A percentile compares a stretch with the other conserved stretches of the same genome.
These are phyloP conservation scores for Colletotrichum destructivum DNA, from an alignment of 2,329 filamentous ascomycete species.

Conservation along the genomic window DNA sequence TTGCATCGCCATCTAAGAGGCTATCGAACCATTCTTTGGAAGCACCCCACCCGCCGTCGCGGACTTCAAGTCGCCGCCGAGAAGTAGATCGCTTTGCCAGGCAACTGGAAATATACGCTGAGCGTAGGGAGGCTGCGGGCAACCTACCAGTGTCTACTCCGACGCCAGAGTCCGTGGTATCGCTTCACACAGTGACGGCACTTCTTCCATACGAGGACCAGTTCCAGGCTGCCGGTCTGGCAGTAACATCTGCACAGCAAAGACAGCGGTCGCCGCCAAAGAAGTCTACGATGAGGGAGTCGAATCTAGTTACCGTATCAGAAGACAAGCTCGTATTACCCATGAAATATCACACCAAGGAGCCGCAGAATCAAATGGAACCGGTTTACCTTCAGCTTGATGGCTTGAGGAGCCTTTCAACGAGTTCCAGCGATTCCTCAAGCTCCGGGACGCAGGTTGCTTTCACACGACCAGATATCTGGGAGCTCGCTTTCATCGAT, in stretches of 20 bases:
- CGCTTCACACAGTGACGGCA: constrained; percentile 66
- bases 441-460: constrained; percentile 51
- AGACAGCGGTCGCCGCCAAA: constrained; percentile 43
- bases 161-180: constrained; percentile 59
- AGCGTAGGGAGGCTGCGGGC: constrained; percentile 55
- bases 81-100: constrained; percentile 53
- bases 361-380: neutral
- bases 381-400: constrained; percentile 35
- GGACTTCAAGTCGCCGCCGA: constrained; percentile 60
- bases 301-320: neutral
- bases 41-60: constrained; percentile 48
- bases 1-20: constrained; percentile 33
- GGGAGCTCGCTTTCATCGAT: constrained; percentile 53
- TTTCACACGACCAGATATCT: constrained; percentile 50
- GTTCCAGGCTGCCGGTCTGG: constrained; percentile 68
- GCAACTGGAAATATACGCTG: constrained; percentile 40
- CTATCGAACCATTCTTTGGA: constrained; percentile 12
- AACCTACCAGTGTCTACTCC: constrained; percentile 58
- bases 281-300: neutral
- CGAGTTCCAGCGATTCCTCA: constrained; percentile 21
- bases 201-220: constrained; percentile 68
- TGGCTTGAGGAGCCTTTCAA: constrained; percentile 35
- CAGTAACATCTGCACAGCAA: constrained; percentile 69
- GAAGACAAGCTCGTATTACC: constrained; percentile 14
- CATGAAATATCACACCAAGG: constrained; percentile 13